Percentiles rank a stretch among this genome's conserved stretches.
phyloP scores from a whole-genome alignment of 495 filamentous ascomycete genomes.

The Evansstolkia leycettana region DNA sequence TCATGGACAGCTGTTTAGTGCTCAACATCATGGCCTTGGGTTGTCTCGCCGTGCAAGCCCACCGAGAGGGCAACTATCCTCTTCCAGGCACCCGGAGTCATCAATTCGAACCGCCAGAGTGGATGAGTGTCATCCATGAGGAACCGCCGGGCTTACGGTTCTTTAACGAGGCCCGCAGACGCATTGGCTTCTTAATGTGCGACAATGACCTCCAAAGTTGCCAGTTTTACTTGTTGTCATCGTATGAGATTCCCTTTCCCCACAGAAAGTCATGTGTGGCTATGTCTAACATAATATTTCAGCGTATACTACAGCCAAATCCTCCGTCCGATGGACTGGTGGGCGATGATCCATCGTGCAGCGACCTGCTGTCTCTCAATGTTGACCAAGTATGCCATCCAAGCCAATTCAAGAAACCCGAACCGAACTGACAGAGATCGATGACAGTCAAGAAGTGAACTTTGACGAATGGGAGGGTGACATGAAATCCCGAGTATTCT shows the following conservation, averaged over 20 bases:
- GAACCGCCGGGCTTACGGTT: conserved; percentile 30
- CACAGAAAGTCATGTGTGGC: neutral
- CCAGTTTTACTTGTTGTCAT: conserved; percentile 35
- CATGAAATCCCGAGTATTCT: conserved; percentile 38
- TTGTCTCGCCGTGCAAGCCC: conserved; percentile 29
- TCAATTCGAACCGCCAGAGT: conserved; percentile 31
- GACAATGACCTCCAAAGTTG: conserved; percentile 35
- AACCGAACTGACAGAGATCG: too few relatives aligned
- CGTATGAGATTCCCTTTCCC: conserved; percentile 12
- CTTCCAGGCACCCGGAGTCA: conserved; percentile 21
- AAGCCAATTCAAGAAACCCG: conserved; percentile 3
- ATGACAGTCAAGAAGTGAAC: conserved; percentile 29
- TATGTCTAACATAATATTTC: conserved; percentile 1
- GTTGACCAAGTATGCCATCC: conserved; percentile 27
- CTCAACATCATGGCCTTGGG: conserved; percentile 34
- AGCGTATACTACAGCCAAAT: conserved; percentile 33
- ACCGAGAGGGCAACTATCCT: conserved; percentile 33
- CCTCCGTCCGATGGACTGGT: conserved; percentile 32
- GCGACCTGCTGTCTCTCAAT: conserved; percentile 34
- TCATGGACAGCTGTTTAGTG: conserved; percentile 32
- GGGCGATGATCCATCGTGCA: conserved; percentile 37
- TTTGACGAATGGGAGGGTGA: conserved; percentile 38
- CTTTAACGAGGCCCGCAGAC: conserved; percentile 34
- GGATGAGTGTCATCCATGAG: conserved; percentile 31
- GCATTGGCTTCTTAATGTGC: conserved; percentile 37